phyloP scores from a whole-genome alignment of 257 asterid species.

The Solanum arcanum region DNA sequence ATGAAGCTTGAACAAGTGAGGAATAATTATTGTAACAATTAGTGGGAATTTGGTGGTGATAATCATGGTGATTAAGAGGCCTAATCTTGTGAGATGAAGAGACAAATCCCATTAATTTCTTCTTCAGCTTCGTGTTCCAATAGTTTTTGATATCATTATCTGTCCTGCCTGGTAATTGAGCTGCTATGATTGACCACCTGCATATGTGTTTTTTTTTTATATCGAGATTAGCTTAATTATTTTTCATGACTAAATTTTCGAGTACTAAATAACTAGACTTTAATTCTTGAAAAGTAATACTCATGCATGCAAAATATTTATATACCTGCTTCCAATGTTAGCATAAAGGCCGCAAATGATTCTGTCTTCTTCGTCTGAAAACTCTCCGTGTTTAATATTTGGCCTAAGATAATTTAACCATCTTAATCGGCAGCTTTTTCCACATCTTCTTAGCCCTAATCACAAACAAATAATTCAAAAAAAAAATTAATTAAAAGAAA shows the following conservation, averaged over 20 bases:
- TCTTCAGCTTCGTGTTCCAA: conserved; percentile 92
- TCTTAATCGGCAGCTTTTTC: conserved; percentile 79
- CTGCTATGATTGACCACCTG: conserved; percentile 78
- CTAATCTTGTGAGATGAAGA: conserved; percentile 16
- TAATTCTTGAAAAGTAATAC: neutral
- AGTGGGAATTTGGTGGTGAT: neutral
- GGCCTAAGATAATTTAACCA: conserved; percentile 92
- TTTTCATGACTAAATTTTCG: neutral
- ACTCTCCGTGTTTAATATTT: conserved; percentile 72
- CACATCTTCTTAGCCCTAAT: conserved; percentile 64
- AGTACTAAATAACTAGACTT: neutral
- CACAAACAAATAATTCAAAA: neutral
- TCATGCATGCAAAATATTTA: neutral
- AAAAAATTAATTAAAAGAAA: neutral
- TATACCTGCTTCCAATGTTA: conserved; percentile 80
- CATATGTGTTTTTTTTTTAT: neutral
- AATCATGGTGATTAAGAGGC: conserved; percentile 1
- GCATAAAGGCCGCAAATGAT: conserved; percentile 59
- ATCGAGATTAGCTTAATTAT: too few relatives aligned
- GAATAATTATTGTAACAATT: neutral
- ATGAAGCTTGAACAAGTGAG: neutral
- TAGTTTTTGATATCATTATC: conserved; percentile 85
- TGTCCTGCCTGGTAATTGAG: conserved; percentile 71
- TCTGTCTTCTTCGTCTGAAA: conserved; percentile 58
- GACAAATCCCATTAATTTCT: conserved; percentile 27